A percentile compares a stretch with the other conserved stretches of the same genome.
These are phyloP conservation scores for Podaxis sp. DNA, from an alignment of 768 basidiomycete genomes.

Conservation along the genomic window DNA sequence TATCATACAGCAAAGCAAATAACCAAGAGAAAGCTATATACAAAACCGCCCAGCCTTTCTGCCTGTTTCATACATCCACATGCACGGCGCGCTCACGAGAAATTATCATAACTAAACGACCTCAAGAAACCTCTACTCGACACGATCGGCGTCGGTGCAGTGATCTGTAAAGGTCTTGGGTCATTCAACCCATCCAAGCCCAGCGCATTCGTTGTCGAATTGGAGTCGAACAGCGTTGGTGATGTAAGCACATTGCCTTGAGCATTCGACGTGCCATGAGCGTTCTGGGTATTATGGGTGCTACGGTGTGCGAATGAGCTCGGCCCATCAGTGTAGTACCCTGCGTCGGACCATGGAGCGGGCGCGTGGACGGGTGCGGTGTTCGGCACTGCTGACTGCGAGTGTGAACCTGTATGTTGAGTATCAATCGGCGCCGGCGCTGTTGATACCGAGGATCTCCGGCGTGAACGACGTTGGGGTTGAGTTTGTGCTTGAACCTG, in stretches of 20 bases:
- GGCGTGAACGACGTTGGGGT: constrained; percentile 5
- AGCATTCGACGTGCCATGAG: not conserved
- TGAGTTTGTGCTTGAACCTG: constrained; percentile 9
- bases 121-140: constrained; percentile 28
- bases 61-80: not conserved
- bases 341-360: not conserved
- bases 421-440: not conserved
- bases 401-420: constrained; percentile 1
- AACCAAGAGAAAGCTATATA: constrained; percentile 5
- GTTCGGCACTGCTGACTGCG: not conserved
- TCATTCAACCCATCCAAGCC: constrained; percentile 20
- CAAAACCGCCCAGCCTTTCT: constrained; percentile 3
- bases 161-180: constrained; percentile 22
- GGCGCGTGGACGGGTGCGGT: not conserved
- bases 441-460: constrained; percentile 2
- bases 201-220: constrained; percentile 27
- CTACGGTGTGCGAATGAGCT: not conserved
- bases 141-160: constrained; percentile 32
- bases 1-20: not conserved
- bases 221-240: constrained; percentile 21
- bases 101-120: constrained; percentile 28
- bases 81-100: not conserved
- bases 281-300: not conserved
- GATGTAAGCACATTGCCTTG: constrained; percentile 3
- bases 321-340: constrained; percentile 14